Conservation (phyloP, 306 rosid genomes). For the Luffa aegyptiaca region DNA sequence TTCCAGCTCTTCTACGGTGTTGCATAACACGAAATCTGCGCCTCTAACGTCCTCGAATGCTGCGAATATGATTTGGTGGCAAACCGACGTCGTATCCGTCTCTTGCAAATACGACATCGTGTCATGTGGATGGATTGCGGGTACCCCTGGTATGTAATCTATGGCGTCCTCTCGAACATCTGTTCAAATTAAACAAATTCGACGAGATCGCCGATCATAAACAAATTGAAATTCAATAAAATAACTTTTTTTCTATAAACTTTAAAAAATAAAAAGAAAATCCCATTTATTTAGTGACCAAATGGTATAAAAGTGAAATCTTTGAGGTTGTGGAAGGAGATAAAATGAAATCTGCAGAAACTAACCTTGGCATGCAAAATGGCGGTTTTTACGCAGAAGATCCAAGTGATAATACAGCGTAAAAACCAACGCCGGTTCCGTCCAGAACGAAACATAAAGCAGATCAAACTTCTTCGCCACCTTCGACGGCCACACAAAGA, state of each 20-base stretch:
- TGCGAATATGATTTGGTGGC: conserved; percentile 29
- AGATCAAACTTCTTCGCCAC: conserved; percentile 34
- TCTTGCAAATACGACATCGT: conserved; percentile 44
- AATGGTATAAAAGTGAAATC: too few relatives aligned
- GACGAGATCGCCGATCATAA: too few relatives aligned
- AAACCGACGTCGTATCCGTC: conserved; percentile 18
- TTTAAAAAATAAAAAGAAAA: too few relatives aligned
- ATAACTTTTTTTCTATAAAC: too few relatives aligned
- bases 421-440: conserved; percentile 48
- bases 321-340: too few relatives aligned
- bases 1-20: conserved; percentile 41
- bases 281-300: too few relatives aligned
- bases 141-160: conserved; percentile 50
- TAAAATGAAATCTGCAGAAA: too few relatives aligned
- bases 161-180: conserved; percentile 35
- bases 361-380: conserved; percentile 29
- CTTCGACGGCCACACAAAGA: conserved; percentile 43
- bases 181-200: not conserved
- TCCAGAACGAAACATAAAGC: conserved; percentile 39
- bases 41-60: conserved; percentile 27
- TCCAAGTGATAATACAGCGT: conserved; percentile 37
- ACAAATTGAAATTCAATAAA: too few relatives aligned
- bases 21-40: conserved; percentile 42
- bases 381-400: conserved; percentile 33
- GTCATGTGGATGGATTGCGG: conserved; percentile 35